Evolutionary conservation across 2,329 filamentous ascomycete genomes (phyloP).

Genomic region (Colletotrichum aenigma): DNA sequence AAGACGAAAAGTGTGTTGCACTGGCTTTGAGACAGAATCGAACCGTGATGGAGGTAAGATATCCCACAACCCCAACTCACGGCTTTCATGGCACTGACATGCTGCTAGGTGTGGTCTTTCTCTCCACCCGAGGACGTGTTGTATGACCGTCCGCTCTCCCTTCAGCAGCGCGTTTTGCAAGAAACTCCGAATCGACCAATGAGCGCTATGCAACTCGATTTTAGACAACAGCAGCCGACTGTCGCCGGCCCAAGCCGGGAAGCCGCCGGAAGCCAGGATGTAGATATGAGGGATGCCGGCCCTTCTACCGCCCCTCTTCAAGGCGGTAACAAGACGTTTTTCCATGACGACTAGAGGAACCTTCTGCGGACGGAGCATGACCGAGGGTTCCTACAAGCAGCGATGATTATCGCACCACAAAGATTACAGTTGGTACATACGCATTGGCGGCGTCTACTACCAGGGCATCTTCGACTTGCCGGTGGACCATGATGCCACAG

Average conservation of each 20-base stretch:
- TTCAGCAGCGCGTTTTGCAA: conserved; percentile 47
- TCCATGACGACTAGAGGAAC: conserved; percentile 46
- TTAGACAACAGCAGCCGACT: conserved; percentile 36
- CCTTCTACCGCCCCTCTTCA: conserved; percentile 59
- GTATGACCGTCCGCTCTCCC: conserved; percentile 55
- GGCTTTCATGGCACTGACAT: conserved; percentile 29
- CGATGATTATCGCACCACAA: background rate
- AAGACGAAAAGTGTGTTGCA: conserved; percentile 97
- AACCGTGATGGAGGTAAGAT: conserved; percentile 94
- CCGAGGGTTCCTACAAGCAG: background rate
- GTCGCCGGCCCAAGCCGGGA: conserved; percentile 36
- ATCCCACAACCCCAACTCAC: background rate
- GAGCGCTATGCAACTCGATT: conserved; percentile 55
- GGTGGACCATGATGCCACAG: background rate
- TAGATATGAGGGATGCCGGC: conserved; percentile 62
- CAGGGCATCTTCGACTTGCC: background rate
- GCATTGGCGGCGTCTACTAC: background rate
- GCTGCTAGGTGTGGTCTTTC: conserved; percentile 85
- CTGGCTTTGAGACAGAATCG: conserved; percentile 84
- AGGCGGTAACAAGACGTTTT: conserved; percentile 52
- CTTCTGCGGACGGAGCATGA: background rate
- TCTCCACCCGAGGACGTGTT: conserved; percentile 78
- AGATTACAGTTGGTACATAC: background rate
- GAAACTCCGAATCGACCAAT: conserved; percentile 54
- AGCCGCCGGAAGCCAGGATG: conserved; percentile 44